A percentile compares a stretch with the other conserved stretches of the same genome.
These are phyloP conservation scores for Pichia sp. DNA, from an alignment of 1,139 yeast species.

Conservation along the genomic window DNA sequence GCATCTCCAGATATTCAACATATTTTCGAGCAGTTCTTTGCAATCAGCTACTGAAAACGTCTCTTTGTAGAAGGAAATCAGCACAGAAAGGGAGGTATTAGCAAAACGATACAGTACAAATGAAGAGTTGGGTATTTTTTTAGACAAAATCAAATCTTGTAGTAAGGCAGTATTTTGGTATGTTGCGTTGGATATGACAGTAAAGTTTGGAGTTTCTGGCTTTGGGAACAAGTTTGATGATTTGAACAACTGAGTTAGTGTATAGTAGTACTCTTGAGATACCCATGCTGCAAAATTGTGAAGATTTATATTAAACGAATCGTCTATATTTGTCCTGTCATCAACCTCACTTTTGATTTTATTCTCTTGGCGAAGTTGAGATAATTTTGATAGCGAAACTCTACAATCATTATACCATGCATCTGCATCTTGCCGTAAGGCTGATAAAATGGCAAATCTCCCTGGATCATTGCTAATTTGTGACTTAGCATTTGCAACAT, in stretches of 20 bases:
- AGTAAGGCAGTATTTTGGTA: constrained; percentile 12
- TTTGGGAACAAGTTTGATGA: constrained; percentile 46
- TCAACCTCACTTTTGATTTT: not conserved
- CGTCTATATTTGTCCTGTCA: not conserved
- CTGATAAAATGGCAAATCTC: constrained; percentile 31
- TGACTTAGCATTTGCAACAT: constrained; percentile 37
- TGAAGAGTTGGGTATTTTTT: not conserved
- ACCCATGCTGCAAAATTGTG: constrained; percentile 38
- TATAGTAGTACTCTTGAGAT: constrained; percentile 42
- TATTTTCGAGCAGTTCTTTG: not conserved
- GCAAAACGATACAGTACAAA: constrained; percentile 7
- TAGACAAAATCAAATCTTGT: constrained; percentile 6
- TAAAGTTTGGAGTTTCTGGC: constrained; percentile 15
- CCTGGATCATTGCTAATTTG: constrained; percentile 30
- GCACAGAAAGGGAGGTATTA: constrained; percentile 4
- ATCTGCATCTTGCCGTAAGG: constrained; percentile 40
- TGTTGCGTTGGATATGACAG: constrained; percentile 16
- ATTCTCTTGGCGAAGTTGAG: constrained; percentile 1
- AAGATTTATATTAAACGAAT: constrained; percentile 12
- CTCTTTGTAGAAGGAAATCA: constrained; percentile 11
- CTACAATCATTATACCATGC: constrained; percentile 34
- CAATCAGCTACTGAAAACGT: constrained; percentile 11
- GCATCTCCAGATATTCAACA: constrained; percentile 12
- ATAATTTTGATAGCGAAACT: constrained; percentile 9
- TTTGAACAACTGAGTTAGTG: constrained; percentile 41